Base-by-base conservation (phyloP, 2,329 filamentous ascomycete species). In the Exserohilum rostratum region DNA sequence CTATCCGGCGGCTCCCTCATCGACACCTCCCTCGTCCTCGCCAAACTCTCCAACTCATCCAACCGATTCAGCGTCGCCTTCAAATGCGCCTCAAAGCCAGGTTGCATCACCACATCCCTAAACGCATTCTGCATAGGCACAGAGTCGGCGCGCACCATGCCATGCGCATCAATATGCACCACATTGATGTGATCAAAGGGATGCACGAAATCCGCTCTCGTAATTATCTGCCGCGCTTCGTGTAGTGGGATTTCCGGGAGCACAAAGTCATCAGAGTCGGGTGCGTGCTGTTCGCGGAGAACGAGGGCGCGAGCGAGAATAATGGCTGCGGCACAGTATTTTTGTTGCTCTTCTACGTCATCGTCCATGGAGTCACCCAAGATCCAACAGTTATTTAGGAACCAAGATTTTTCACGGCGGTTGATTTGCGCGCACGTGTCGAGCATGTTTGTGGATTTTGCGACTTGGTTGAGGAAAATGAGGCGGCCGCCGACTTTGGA, bases 51-150 rank as follows among this genome's bases (percentile, higher is more conserved):
- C 70, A 99, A 96, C 63, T 90, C 93, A 34, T 83, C 79, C 61
- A 99, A 96, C 29, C 95, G 84, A 58, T 93, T 84, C 42, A 96
- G 77, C 0, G 93, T 98, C 5, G 83, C 87, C 58, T 96, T 87
- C 20, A 98, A 79, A 72, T 92, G 88, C 61, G 92, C 82, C 13
- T 91, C 87, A 72, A 99, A 98, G 5, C 90, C 90, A 5, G 86
- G 83, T 65, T 88, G 76, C 78, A 75, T 70, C 90, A 96, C 53
- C 15, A 98, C 93, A 65, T 92, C 86, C 42, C 86, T 83, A 75
- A 98, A 96, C 0, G 95, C 95, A 48, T 87, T 87, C 75, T 96
- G 91, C 95, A 99, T 99, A 0, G 95, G 92, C 37, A 98, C 93
- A 1, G 90, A 95, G 72, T 96, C 93, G 1, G 95, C 93, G 31